phyloP scores from a whole-genome alignment of 345 rosid genomes.

The Gossypium turneri region DNA sequence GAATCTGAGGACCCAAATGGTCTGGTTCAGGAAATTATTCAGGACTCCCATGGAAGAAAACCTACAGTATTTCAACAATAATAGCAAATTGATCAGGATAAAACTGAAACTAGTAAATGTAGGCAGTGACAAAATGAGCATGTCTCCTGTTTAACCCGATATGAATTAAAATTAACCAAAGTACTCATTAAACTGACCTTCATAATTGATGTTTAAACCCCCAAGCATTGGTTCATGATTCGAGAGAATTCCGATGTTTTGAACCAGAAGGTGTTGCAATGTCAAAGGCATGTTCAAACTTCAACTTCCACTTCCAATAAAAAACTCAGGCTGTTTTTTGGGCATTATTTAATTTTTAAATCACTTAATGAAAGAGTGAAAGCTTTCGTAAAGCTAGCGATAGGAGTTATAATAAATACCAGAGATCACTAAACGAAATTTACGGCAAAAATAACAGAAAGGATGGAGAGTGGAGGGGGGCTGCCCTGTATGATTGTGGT shows the following conservation, averaged over 20 bases:
- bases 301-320: not conserved
- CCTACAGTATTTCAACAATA: not conserved
- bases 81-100: not conserved
- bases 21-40: not conserved
- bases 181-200: not conserved
- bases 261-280: too few relatives aligned
- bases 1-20: not conserved
- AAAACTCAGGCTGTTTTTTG: not conserved
- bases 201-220: not conserved
- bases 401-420: not conserved
- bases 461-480: not conserved
- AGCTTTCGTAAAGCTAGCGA: not conserved
- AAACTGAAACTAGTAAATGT: too few relatives aligned
- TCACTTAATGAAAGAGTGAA: not conserved
- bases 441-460: not conserved
- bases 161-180: not conserved
- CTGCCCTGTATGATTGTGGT: slow-evolving; percentile 17
- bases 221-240: not conserved
- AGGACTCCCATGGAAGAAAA: not conserved
- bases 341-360: not conserved
- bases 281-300: not conserved
- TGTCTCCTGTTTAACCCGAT: not conserved
- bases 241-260: too few relatives aligned
- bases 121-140: not conserved
- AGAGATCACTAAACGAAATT: not conserved